Percentiles rank a stretch among this genome's conserved stretches.
Conservation (phyloP, 768 basidiomycete species). For the Tulasnella sp. region DNA sequence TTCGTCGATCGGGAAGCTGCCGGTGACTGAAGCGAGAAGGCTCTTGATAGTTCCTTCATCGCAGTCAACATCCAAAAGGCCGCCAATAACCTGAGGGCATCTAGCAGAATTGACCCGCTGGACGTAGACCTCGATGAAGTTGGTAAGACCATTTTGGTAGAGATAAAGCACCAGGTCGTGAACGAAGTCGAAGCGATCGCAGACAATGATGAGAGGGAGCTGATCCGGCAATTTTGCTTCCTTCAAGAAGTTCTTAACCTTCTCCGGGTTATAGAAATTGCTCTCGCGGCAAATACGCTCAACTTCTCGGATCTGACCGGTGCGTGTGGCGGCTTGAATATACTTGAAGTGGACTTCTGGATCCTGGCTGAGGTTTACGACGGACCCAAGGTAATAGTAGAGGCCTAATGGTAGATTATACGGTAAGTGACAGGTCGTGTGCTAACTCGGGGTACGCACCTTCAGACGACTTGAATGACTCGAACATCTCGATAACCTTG, state of each 20-base stretch:
- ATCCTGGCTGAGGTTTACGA: constrained; percentile 95
- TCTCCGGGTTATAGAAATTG: constrained; percentile 97
- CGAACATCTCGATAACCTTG: constrained; percentile 98
- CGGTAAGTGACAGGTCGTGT: background rate
- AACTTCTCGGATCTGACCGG: constrained; percentile 97
- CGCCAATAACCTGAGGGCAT: constrained; percentile 96
- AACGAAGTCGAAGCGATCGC: constrained; percentile 99
- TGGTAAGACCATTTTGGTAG: constrained; percentile 93
- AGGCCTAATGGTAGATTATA: constrained; percentile 55
- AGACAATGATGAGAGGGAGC: constrained; percentile 97
- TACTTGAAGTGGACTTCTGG: constrained; percentile 99
- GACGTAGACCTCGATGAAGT: constrained; percentile 99
- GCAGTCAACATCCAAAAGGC: constrained; percentile 94
- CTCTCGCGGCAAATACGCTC: constrained; percentile 98
- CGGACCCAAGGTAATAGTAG: constrained; percentile 97
- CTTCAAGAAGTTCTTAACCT: constrained; percentile 99
- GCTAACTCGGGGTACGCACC: constrained; percentile 45
- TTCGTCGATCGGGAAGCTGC: constrained; percentile 97
- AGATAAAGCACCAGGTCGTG: constrained; percentile 98
- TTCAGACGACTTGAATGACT: constrained; percentile 95
- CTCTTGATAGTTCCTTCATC: constrained; percentile 94
- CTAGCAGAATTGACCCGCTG: constrained; percentile 96
- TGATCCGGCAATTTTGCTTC: constrained; percentile 96
- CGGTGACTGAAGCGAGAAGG: constrained; percentile 88
- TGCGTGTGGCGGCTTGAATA: constrained; percentile 96